phyloP scores from a whole-genome alignment of 805 yeast genomes.

The Spathaspora boniae region DNA sequence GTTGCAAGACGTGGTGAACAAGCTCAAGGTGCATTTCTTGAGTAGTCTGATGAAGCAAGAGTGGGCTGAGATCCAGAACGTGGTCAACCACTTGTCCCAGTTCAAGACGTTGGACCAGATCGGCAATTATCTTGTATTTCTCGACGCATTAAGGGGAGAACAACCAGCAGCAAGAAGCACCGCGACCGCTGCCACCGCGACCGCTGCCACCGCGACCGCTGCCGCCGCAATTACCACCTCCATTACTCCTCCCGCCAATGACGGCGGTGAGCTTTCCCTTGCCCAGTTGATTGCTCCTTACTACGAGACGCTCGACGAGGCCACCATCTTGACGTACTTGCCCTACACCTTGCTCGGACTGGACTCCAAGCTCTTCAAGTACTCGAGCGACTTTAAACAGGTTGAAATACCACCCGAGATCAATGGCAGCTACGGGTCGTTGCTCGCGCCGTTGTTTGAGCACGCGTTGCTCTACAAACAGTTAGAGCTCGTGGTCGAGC shows the following conservation, averaged over 20 bases:
- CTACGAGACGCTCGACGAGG: constrained; percentile 29
- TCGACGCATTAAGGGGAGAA: constrained; percentile 18
- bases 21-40: constrained; percentile 22
- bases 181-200: not conserved
- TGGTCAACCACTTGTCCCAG: constrained; percentile 27
- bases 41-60: constrained; percentile 22
- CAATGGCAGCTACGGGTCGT: constrained; percentile 53
- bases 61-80: constrained; percentile 32
- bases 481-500: constrained; percentile 31
- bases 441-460: constrained; percentile 59
- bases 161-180: not conserved
- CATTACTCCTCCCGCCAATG: not conserved
- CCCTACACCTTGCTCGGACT: constrained; percentile 59
- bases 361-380: constrained; percentile 54
- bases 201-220: not conserved
- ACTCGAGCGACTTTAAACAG: constrained; percentile 24
- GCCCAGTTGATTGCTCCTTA: constrained; percentile 20
- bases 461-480: constrained; percentile 64
- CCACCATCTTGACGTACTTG: constrained; percentile 40
- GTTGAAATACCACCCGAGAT: constrained; percentile 49
- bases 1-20: constrained; percentile 18
- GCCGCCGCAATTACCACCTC: not conserved
- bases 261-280: constrained; percentile 1
- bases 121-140: constrained; percentile 31
- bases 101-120: constrained; percentile 28